These are phyloP conservation scores for Fusarium drepaniforme DNA, from an alignment of 2,329 filamentous ascomycete species.

Conservation along the genomic window DNA sequence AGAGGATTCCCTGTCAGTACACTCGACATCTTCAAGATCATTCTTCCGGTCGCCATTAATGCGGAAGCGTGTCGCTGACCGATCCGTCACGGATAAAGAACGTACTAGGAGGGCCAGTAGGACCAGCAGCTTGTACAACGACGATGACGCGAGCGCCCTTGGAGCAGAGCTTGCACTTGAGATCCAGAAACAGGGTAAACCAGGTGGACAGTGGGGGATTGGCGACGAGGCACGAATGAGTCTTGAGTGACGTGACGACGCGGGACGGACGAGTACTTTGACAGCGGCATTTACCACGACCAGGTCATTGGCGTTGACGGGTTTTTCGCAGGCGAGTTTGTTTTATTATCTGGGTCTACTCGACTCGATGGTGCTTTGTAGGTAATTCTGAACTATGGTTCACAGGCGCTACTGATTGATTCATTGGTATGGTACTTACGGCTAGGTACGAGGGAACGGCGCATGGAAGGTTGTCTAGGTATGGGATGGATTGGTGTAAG, in stretches of 20 bases:
- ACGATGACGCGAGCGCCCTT: slow-evolving; percentile 57
- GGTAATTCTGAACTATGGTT: slow-evolving; percentile 3
- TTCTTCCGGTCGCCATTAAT: slow-evolving; percentile 57
- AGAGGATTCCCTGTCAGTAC: slow-evolving; percentile 59
- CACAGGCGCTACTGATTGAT: slow-evolving; percentile 3
- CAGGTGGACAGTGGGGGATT: slow-evolving; percentile 78
- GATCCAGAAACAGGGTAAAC: slow-evolving; percentile 65
- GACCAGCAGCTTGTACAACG: slow-evolving; percentile 57
- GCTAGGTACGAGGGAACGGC: slow-evolving; percentile 15
- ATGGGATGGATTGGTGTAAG: slow-evolving; percentile 14
- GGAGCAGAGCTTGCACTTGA: slow-evolving; percentile 62
- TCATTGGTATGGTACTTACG: neutral
- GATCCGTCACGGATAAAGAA: slow-evolving; percentile 50
- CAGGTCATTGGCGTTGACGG: slow-evolving; percentile 53
- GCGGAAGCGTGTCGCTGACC: slow-evolving; percentile 55
- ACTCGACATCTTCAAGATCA: slow-evolving; percentile 62
- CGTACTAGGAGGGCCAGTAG: slow-evolving; percentile 56
- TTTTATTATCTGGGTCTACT: neutral
- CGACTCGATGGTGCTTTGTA: neutral
- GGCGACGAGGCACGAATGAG: slow-evolving; percentile 89
- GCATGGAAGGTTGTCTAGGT: slow-evolving; percentile 13
- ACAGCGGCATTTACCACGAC: slow-evolving; percentile 18
- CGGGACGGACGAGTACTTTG: neutral
- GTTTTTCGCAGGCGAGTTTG: slow-evolving; percentile 3
- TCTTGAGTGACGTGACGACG: slow-evolving; percentile 63